phyloP scores from a whole-genome alignment of 2,329 filamentous ascomycete genomes.

The Fusarium papillatum region DNA sequence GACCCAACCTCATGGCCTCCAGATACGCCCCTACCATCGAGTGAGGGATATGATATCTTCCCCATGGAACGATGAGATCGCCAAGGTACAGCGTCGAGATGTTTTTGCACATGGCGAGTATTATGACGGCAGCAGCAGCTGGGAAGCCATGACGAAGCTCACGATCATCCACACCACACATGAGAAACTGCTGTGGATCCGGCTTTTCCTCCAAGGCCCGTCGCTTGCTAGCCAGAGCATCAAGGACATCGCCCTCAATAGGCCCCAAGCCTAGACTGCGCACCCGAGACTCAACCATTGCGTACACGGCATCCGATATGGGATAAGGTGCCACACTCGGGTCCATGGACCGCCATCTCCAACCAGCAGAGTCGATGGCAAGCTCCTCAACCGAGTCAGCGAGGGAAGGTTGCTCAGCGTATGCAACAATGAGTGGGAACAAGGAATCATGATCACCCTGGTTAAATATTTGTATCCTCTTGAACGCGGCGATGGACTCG shows the following conservation, averaged over 20 bases:
- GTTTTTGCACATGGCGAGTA: slow-evolving; percentile 4
- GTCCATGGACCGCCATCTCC: background rate
- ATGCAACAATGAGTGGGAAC: background rate
- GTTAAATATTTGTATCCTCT: background rate
- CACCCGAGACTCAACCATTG: background rate
- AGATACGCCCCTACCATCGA: background rate
- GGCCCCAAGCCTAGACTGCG: background rate
- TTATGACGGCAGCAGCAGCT: background rate
- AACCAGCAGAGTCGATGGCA: background rate
- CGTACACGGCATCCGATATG: background rate
- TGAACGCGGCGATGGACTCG: background rate
- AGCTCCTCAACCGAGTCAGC: background rate
- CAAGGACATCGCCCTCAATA: background rate
- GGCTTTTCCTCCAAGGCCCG: background rate
- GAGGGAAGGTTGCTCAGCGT: background rate
- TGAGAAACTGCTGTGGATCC: background rate
- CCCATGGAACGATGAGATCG: background rate
- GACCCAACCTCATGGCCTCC: background rate
- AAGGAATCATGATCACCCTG: background rate
- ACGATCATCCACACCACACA: background rate
- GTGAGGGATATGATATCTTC: background rate
- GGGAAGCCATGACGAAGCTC: background rate
- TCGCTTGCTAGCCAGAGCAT: background rate
- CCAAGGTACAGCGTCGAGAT: background rate
- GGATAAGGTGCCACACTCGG: background rate